A percentile compares a stretch with the other conserved stretches of the same genome.
Evolutionary conservation across 345 rosid species (phyloP).

Genomic region (Cardamine chenopodiifolia): DNA sequence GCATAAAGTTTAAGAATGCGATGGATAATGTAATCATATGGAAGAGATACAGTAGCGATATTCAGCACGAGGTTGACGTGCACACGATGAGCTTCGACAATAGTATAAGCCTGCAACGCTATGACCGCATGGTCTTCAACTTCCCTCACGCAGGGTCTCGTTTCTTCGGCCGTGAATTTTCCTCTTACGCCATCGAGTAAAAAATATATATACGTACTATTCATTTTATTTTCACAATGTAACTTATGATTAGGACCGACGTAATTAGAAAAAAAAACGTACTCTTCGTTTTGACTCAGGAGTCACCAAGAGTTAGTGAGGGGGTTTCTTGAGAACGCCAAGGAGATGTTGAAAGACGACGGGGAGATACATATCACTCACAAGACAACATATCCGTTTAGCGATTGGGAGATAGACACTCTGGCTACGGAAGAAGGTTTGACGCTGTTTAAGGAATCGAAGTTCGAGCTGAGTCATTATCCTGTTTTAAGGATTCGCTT

Average conservation of each 20-base stretch:
- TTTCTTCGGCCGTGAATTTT: conserved; percentile 36
- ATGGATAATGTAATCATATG: conserved; percentile 24
- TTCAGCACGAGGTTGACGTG: conserved; percentile 45
- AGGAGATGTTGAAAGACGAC: conserved; percentile 42
- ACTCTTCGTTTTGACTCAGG: conserved; percentile 20
- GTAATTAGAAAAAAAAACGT: not conserved
- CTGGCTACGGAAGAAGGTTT: conserved; percentile 47
- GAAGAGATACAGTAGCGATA: conserved; percentile 34
- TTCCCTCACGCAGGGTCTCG: conserved; percentile 54
- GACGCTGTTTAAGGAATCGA: conserved; percentile 27
- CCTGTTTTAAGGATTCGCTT: conserved; percentile 17
- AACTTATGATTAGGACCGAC: not conserved
- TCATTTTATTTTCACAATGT: not conserved
- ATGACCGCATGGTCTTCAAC: conserved; percentile 50
- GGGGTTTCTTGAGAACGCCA: conserved; percentile 54
- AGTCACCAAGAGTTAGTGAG: conserved; percentile 43
- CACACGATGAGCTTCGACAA: conserved; percentile 41
- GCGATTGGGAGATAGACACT: conserved; percentile 44
- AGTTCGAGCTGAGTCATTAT: conserved; percentile 43
- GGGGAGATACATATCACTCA: conserved; percentile 69
- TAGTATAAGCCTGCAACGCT: conserved; percentile 20
- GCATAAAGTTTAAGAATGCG: conserved; percentile 24
- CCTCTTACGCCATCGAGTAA: conserved; percentile 23
- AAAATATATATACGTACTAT: not conserved
- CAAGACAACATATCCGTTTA: conserved; percentile 54